A percentile compares a stretch with the other conserved stretches of the same genome.
Evolutionary conservation across 768 basidiomycete genomes (phyloP).

Genomic region (Fistulinella prunicolor): DNA sequence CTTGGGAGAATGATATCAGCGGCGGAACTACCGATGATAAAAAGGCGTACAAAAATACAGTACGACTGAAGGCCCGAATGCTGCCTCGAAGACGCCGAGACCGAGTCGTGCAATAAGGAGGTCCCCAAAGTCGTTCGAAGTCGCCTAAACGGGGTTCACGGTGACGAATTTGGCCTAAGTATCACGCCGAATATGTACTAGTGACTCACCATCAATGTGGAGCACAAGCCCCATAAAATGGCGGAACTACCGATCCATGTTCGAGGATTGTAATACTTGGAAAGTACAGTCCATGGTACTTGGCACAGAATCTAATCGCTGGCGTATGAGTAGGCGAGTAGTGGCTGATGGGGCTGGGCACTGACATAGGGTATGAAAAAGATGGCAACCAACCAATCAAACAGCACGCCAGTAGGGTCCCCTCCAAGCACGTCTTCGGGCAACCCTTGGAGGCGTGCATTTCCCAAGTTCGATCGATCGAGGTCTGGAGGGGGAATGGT

Average conservation of each 20-base stretch:
- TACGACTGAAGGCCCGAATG: slow-evolving; percentile 31
- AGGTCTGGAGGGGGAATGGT: slow-evolving; percentile 37
- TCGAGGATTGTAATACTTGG: slow-evolving; percentile 68
- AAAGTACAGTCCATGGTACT: slow-evolving; percentile 62
- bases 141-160: slow-evolving; percentile 17
- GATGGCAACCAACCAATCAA: slow-evolving; percentile 73
- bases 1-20: slow-evolving; percentile 21
- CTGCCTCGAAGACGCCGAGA: slow-evolving; percentile 36
- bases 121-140: slow-evolving; percentile 23
- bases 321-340: background rate
- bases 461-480: slow-evolving; percentile 77
- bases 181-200: background rate
- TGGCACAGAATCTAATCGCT: slow-evolving; percentile 59
- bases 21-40: slow-evolving; percentile 13
- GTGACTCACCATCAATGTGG: slow-evolving; percentile 60
- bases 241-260: slow-evolving; percentile 68
- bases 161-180: too few relatives aligned
- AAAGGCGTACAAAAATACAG: slow-evolving; percentile 29
- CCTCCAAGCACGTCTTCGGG: slow-evolving; percentile 62
- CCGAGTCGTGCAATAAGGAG: slow-evolving; percentile 31
- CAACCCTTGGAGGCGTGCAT: slow-evolving; percentile 73
- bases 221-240: slow-evolving; percentile 70
- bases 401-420: slow-evolving; percentile 64
- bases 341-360: background rate
- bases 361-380: slow-evolving; percentile 80